Conservation (phyloP, 1,139 yeast species). For the Nakaseomyces kungkrabaensis region DNA sequence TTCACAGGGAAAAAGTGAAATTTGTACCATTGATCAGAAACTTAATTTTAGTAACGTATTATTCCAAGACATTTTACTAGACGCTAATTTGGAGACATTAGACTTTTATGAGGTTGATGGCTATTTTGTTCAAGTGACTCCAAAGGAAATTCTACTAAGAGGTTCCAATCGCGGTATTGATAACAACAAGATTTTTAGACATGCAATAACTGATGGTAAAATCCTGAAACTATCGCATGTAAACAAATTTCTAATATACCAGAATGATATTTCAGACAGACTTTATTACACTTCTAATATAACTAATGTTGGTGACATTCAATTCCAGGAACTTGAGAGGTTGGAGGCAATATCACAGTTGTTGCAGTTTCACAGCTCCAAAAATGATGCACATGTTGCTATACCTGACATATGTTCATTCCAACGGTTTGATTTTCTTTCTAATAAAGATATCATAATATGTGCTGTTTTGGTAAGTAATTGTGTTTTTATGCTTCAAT, state of each 20-base stretch:
- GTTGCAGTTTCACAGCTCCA: background rate
- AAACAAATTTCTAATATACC: background rate
- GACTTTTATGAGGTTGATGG: background rate
- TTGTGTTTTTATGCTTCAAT: background rate
- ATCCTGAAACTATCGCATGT: background rate
- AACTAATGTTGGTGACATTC: background rate
- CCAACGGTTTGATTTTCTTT: background rate
- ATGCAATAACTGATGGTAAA: background rate
- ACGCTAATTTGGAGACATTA: background rate
- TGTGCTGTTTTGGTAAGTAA: background rate
- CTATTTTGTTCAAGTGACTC: background rate
- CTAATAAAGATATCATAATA: background rate
- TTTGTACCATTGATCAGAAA: background rate
- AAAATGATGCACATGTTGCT: background rate
- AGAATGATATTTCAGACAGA: background rate
- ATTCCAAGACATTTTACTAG: background rate
- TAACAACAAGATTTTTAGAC: background rate
- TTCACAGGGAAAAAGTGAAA: background rate
- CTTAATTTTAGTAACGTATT: background rate
- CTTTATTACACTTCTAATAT: background rate
- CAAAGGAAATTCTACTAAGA: background rate
- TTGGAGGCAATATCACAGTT: background rate
- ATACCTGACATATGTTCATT: background rate
- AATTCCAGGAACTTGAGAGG: background rate
- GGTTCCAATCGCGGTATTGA: background rate